phyloP scores from a whole-genome alignment of 164 flowering plant genomes.

The Sextonia rubra region DNA sequence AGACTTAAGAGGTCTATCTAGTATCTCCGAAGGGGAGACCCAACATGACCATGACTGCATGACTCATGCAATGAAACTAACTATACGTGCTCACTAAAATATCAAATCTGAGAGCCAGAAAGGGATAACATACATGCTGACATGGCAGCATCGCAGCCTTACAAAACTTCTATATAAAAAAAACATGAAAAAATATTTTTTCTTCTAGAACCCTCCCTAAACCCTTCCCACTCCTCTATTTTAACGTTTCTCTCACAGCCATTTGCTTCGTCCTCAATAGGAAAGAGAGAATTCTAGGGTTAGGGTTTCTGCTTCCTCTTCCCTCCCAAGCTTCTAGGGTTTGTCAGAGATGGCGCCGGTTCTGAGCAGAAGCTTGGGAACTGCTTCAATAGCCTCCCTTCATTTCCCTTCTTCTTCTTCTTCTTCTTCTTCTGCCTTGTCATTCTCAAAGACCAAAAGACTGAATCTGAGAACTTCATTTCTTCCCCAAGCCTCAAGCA shows the following conservation, averaged over 20 bases:
- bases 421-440: conserved; percentile 32
- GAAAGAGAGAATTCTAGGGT: not conserved
- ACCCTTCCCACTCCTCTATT: conserved; percentile 23
- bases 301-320: not conserved
- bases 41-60: too few species aligned
- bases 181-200: not conserved
- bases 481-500: conserved; percentile 33
- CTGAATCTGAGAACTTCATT: conserved; percentile 39
- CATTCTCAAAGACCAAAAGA: conserved; percentile 13
- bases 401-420: conserved; percentile 41
- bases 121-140: too few species aligned
- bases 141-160: too few species aligned
- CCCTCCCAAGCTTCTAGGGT: not conserved
- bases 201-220: conserved; percentile 20
- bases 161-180: too few species aligned
- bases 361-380: conserved; percentile 55
- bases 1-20: too few species aligned
- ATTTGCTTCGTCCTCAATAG: not conserved
- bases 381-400: conserved; percentile 52
- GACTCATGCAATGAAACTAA: too few species aligned
- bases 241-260: not conserved
- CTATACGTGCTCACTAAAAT: too few species aligned
- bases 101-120: too few species aligned
- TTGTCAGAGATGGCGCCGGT: conserved; percentile 62
- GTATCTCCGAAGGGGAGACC: too few species aligned